Base-by-base conservation (phyloP, 2,329 filamentous ascomycete genomes). In the Xylariaceae sp. region DNA sequence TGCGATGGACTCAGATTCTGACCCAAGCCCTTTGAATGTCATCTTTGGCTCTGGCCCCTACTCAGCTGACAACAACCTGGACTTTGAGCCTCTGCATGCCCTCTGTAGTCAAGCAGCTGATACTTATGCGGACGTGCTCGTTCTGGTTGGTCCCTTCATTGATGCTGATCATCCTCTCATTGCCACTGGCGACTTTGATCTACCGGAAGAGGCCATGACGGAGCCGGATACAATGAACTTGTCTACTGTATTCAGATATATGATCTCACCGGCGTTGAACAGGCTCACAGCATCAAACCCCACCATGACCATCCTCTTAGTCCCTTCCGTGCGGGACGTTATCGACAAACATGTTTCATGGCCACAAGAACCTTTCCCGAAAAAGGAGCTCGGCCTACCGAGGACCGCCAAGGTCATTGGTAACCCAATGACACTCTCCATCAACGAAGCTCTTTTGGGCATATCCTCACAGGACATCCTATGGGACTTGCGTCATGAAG, bases 101-200 rank as follows among this genome's bases (percentile, higher is more conserved):
- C 76, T 98, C 14, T 92, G 92, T 62, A 77, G 79, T 55, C 83
- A 85, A 57, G 90, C 91, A 7, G 82, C 82, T 14, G 82, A 88
- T 53, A 79, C 76, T 19, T 83, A 80, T 53, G 86, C 85, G 10
- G 93, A 98, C 63, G 80, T 81, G 3, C 69, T 98, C 22, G 77
- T 97, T 35, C 74, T 98, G 7, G 73, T 80, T 4, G 93, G 93
- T 0, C 93, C 93, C 0, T 96, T 98, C 64, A 76, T 98, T 54
- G 93, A 97, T 63, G 75, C 86, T 27, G 90, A 96, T 57, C 93
- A 98, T 63, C 92, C 93, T 0, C 74, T 94, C 21, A 79, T 98
- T 43, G 88, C 89, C 20, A 77, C 80, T 14, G 85, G 89, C 53
- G 86, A 92, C 67, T 85, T 92, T 62, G 81, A 92, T 59, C 74